Conservation (phyloP, 768 basidiomycete genomes). For the Lactarius indigo region DNA sequence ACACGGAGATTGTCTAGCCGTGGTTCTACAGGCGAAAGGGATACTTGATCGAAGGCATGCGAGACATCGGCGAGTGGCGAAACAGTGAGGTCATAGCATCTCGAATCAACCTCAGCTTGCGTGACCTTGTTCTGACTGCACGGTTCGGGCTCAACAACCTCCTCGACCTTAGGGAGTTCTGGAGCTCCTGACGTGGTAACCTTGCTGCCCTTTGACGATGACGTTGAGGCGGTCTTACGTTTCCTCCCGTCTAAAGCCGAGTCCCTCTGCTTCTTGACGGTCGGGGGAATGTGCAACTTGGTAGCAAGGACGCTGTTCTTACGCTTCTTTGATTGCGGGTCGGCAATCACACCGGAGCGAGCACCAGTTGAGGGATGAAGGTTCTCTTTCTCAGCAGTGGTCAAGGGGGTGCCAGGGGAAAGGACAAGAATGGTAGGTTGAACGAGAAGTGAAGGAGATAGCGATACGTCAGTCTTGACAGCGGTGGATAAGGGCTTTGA, state of each 20-base stretch:
- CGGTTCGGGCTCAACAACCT: conserved; percentile 54
- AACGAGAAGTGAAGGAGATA: conserved; percentile 30
- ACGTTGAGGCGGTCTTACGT: conserved; percentile 43
- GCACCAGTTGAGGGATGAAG: conserved; percentile 71
- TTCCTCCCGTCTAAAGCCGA: conserved; percentile 52
- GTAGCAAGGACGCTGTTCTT: conserved; percentile 56
- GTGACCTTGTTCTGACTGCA: conserved; percentile 41
- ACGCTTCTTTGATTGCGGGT: conserved; percentile 53
- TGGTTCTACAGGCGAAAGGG: conserved; percentile 23
- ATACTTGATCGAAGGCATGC: conserved; percentile 53
- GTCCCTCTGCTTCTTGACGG: conserved; percentile 45
- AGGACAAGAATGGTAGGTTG: conserved; percentile 29
- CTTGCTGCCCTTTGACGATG: conserved; percentile 24
- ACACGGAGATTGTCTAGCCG: conserved; percentile 3
- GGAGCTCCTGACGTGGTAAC: conserved; percentile 20
- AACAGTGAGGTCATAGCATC: conserved; percentile 77
- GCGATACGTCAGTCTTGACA: conserved; percentile 30
- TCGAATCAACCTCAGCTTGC: conserved; percentile 63
- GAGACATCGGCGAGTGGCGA: conserved; percentile 73
- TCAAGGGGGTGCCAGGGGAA: conserved; percentile 29
- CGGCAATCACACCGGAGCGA: conserved; percentile 42
- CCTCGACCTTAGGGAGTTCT: conserved; percentile 36
- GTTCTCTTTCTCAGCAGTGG: conserved; percentile 67
- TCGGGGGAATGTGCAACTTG: conserved; percentile 41
- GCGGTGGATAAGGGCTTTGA: conserved; percentile 36